A percentile compares a stretch with the other conserved stretches of the same genome.
phyloP scores from a whole-genome alignment of 2,329 filamentous ascomycete genomes.

The Diaporthe destruens region DNA sequence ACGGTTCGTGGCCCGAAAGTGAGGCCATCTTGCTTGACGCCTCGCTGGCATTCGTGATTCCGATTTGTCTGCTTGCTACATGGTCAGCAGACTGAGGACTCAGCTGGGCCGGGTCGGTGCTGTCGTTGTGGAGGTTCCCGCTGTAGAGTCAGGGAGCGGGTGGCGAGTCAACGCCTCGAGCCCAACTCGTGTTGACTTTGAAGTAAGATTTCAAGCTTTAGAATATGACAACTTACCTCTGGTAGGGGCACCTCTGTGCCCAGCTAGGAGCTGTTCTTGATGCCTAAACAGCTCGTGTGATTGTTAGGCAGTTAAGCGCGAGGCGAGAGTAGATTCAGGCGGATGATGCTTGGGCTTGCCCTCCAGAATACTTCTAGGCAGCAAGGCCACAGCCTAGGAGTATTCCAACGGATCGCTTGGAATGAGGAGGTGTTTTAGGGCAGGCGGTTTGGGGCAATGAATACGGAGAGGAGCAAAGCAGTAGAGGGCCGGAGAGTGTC shows the following conservation, averaged over 20 bases:
- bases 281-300: no score
- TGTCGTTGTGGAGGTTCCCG: no score
- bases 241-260: not conserved
- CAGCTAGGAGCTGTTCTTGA: not conserved
- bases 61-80: no score
- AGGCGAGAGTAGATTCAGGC: fast-evolving
- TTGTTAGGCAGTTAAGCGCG: not conserved
- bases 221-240: not conserved
- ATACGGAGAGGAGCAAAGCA: not conserved
- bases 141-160: no score
- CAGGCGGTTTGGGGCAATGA: no score
- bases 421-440: no score
- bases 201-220: no score
- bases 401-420: not conserved
- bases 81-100: no score
- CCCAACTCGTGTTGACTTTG: no score
- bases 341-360: not conserved
- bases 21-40: not conserved
- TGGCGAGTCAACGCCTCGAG: no score
- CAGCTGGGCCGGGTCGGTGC: no score
- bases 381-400: not conserved
- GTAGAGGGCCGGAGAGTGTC: not conserved
- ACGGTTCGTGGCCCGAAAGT: not conserved
- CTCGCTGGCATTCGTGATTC: not conserved
- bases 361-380: not conserved